A percentile compares a stretch with the other conserved stretches of the same genome.
Conservation (phyloP, 148 eudicot species). For the Gaultheria prostrata region DNA sequence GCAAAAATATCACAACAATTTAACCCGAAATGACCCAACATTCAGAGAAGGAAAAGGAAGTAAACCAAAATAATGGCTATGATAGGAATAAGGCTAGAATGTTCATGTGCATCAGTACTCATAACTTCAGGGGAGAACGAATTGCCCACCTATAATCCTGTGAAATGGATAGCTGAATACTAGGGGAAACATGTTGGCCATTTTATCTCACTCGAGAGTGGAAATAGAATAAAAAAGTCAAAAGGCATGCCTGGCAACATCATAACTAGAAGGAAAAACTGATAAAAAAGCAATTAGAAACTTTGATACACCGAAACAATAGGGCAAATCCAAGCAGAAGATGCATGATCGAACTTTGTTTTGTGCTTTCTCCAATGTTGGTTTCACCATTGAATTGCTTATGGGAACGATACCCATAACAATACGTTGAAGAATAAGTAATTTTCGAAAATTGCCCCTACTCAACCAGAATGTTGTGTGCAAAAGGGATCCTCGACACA, state of each 20-base stretch:
- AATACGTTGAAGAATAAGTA: not conserved
- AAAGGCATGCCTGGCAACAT: too few relatives aligned
- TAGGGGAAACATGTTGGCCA: not conserved
- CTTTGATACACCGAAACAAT: not conserved
- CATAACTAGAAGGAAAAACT: not conserved
- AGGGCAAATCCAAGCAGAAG: not conserved
- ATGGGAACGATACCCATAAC: not conserved
- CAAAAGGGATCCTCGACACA: too few relatives aligned
- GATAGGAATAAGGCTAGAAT: not conserved
- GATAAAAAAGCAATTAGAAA: not conserved
- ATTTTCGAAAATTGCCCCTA: too few relatives aligned
- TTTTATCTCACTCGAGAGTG: not conserved
- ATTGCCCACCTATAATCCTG: not conserved
- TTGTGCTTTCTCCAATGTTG: not conserved
- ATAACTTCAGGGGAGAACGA: not conserved
- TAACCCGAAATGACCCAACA: not conserved
- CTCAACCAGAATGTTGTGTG: too few relatives aligned
- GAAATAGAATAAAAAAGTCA: not conserved
- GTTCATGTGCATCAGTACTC: not conserved
- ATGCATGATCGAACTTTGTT: not conserved
- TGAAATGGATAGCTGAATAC: too few relatives aligned
- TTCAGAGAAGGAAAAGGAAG: not conserved
- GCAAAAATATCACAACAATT: too few relatives aligned
- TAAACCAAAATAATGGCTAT: not conserved
- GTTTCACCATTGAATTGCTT: not conserved